phyloP scores from a whole-genome alignment of 805 yeast species.

The Hanseniaspora thailandica region DNA sequence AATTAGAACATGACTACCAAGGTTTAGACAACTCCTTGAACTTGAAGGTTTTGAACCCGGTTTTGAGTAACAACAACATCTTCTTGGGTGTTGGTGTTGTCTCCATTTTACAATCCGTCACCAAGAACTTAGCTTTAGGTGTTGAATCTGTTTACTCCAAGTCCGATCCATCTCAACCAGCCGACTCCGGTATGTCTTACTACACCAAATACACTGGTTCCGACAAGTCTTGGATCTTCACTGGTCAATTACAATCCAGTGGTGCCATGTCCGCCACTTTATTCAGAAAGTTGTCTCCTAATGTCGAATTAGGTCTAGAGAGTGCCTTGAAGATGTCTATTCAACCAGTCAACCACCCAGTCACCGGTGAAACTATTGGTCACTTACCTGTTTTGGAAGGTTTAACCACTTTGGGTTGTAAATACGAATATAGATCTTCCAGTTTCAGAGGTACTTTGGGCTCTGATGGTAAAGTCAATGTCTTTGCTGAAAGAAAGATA shows the following conservation, averaged over 20 bases:
- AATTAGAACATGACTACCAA: constrained; percentile 90
- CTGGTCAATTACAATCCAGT: constrained; percentile 87
- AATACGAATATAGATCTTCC: constrained; percentile 93
- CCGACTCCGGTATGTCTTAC: constrained; percentile 83
- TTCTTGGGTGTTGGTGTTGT: constrained; percentile 89
- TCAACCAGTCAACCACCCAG: constrained; percentile 60
- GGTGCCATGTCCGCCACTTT: constrained; percentile 81
- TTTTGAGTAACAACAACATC: constrained; percentile 38
- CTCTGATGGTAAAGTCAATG: constrained; percentile 79
- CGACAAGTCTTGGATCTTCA: constrained; percentile 74
- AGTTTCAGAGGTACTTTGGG: constrained; percentile 92
- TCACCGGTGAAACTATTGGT: constrained; percentile 70
- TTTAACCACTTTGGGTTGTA: constrained; percentile 86
- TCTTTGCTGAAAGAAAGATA: constrained; percentile 84
- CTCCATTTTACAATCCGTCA: constrained; percentile 77
- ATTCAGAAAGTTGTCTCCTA: constrained; percentile 87
- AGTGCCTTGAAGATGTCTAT: constrained; percentile 67
- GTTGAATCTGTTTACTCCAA: constrained; percentile 78
- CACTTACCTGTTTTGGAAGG: constrained; percentile 82
- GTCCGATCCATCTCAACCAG: constrained; percentile 60
- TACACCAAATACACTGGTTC: constrained; percentile 73
- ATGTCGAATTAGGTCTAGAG: constrained; percentile 90
- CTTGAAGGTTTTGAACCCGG: constrained; percentile 85
- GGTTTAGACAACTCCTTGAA: constrained; percentile 80
- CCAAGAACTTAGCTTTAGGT: constrained; percentile 77